Evolutionary conservation across 139 green algal species (phyloP).

Genomic region (Chlorella sp.): DNA sequence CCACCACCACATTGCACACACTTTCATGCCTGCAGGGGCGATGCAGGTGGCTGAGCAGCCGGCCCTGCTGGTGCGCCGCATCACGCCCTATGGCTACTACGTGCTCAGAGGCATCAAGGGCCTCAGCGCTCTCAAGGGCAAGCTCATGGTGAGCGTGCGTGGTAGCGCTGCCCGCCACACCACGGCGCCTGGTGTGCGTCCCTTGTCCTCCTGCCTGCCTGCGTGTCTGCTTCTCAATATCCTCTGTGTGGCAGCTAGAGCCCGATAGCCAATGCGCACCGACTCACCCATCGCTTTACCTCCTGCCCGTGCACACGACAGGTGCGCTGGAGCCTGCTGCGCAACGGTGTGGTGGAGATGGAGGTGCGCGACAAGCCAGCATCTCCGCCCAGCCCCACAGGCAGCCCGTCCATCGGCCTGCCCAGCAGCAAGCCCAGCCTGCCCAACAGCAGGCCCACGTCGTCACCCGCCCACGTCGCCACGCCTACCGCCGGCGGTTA

Average conservation of each 20-base stretch:
- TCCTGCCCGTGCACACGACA: neutral
- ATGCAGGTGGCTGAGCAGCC: conserved; percentile 5
- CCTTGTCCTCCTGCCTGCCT: neutral
- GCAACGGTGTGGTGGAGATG: conserved; percentile 7
- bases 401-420: no score
- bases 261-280: neutral
- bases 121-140: neutral
- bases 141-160: conserved; percentile 7
- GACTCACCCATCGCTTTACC: neutral
- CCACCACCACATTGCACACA: neutral
- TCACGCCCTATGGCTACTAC: conserved; percentile 10
- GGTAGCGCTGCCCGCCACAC: neutral
- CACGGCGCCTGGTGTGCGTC: neutral
- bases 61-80: neutral
- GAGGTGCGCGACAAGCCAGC: conserved; percentile 5
- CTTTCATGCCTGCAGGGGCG: neutral
- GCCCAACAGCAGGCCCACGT: no score
- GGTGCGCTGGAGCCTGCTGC: conserved; percentile 8
- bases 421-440: no score
- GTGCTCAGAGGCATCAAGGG: conserved; percentile 14
- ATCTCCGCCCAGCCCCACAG: no score
- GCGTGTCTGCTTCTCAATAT: neutral
- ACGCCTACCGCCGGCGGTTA: no score
- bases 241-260: neutral
- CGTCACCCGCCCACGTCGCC: no score